Evolutionary conservation across 331 rosid species (phyloP), one percentile per base, ranked within the genome.

Genomic region (Saraca asoca): DNA sequence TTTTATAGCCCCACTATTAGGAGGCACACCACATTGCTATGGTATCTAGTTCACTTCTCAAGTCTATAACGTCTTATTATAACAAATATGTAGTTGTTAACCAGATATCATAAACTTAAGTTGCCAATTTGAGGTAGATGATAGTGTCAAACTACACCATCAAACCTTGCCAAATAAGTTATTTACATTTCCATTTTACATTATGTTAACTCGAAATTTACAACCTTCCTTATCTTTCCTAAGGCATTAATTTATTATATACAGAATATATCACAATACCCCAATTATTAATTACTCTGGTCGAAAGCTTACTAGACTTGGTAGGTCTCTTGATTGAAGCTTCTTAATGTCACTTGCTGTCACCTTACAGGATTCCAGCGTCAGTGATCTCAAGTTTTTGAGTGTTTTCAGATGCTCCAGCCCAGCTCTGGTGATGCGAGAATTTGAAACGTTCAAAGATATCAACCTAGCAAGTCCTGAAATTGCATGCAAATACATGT

Each of bases 331-430:
- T 15, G 62, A 76, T 72, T 81, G 90, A 70, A 93, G 88, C 85
- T 81, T 90, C 88, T 80, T 87, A 18, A 90, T 81, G 67, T 90
- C 95, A 19, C 65, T 76, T 51, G 82, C 87, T n/a, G 95, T 79
- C 58, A 93, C 96, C 84, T 84, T 85, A 75, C 96, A 93, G 49
- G 87, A 82, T 69, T 93, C 98, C 72, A 93, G 73, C 1, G 96
- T 88, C 73, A 93, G 82, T 29, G 95, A 89, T 71, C 87, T 90
- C 78, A 93, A 75, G 82, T 81, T 87, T 85, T 84, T 87, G n/a
- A 93, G 85, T 15, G 84, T 72, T 73, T 72, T 93, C 89, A 93
- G 75, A 81, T 93, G 94, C 39, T 71, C 77, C 49, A 93, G 82
- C 42, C 98, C 98, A 0, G 82, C 58, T 61, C 51, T 76, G 66